These are phyloP conservation scores for Yamagishiella unicocca DNA, from an alignment of 139 green algal genomes.

Conservation along the genomic window DNA sequence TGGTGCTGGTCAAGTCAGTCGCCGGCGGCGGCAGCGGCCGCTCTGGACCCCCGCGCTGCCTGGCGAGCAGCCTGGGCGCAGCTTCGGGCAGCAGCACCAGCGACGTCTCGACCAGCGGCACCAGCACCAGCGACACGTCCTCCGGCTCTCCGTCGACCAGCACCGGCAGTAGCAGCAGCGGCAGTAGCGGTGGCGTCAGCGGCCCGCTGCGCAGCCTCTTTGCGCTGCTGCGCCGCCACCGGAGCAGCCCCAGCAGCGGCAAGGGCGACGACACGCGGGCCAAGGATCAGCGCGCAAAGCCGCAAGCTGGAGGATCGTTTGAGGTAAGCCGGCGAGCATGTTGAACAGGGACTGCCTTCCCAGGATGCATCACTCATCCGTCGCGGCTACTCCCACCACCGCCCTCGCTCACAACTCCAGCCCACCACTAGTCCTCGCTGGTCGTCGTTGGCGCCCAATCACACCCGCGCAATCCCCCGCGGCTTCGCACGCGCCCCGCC, in stretches of 20 bases:
- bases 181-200: not conserved
- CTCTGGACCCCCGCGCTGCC: not conserved
- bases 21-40: not conserved
- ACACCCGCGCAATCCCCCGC: not conserved
- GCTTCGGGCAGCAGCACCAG: not conserved
- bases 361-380: no score
- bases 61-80: no score
- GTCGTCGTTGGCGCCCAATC: no score
- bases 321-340: not conserved
- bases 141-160: not conserved
- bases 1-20: not conserved
- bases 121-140: not conserved
- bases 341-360: no score
- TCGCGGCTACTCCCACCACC: no score
- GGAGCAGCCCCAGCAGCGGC: slow-evolving; percentile 9
- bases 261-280: not conserved
- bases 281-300: not conserved
- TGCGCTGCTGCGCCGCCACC: not conserved
- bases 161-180: not conserved
- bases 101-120: not conserved
- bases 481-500: not conserved
- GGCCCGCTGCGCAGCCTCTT: slow-evolving; percentile 12
- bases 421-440: no score
- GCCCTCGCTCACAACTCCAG: no score
- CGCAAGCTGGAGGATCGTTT: not conserved